Evolutionary conservation across 176 grass and related monocot genomes (phyloP).

Genomic region (Bromus sterilis): DNA sequence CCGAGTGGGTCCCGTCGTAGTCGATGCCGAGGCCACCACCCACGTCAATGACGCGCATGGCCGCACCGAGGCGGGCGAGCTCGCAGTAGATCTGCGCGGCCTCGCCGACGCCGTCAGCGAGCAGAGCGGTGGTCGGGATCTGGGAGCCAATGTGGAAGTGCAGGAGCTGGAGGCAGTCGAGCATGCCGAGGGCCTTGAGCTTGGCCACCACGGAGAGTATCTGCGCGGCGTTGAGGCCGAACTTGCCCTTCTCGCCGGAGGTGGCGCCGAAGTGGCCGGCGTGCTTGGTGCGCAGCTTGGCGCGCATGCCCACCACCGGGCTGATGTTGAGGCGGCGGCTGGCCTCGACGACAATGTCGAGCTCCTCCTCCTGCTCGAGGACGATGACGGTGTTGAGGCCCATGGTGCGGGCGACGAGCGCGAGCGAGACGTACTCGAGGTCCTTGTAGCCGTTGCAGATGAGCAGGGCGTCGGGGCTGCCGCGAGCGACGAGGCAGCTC

Average conservation of each 20-base stretch:
- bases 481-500: conserved; percentile 57
- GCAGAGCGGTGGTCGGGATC: conserved; percentile 79
- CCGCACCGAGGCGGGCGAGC: conserved; percentile 70
- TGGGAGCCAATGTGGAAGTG: conserved; percentile 98
- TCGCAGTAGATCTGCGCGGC: conserved; percentile 93
- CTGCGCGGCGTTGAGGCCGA: conserved; percentile 69
- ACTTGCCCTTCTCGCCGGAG: conserved; percentile 94
- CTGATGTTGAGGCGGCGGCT: conserved; percentile 52
- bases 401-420: conserved; percentile 69
- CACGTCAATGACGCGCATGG: conserved; percentile 75
- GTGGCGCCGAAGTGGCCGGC: conserved; percentile 90
- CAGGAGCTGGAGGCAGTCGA: conserved; percentile 92
- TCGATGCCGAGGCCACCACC: conserved; percentile 89
- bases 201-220: conserved; percentile 69
- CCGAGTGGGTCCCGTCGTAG: conserved; percentile 77
- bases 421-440: conserved; percentile 70
- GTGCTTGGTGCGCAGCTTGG: conserved; percentile 95
- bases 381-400: conserved; percentile 77
- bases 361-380: conserved; percentile 96
- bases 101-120: conserved; percentile 79
- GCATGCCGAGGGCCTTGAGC: conserved; percentile 59
- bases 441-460: conserved; percentile 98
- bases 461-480: conserved; percentile 69
- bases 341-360: conserved; percentile 75
- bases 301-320: conserved; percentile 81